Evolutionary conservation across 139 green algal species (phyloP).

Genomic region (Chlamydomonas sp.): DNA sequence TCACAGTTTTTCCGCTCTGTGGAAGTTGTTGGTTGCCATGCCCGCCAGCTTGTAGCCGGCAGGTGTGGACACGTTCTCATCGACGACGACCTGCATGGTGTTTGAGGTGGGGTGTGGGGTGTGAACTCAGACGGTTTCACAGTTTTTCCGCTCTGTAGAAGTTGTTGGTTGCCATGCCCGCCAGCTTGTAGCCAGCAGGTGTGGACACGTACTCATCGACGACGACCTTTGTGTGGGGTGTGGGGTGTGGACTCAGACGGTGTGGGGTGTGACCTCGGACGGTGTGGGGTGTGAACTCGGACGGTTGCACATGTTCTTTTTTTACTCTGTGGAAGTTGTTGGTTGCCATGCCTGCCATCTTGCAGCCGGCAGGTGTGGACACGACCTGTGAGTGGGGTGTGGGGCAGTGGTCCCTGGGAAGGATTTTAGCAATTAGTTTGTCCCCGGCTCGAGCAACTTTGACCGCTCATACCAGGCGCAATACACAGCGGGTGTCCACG

Average conservation of each 20-base stretch:
- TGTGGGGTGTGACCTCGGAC: too few species aligned
- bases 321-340: too few species aligned
- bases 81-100: constrained; percentile 67
- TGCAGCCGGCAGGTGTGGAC: not conserved
- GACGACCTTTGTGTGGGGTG: constrained; percentile 41
- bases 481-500: too few species aligned
- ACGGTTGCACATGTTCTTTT: not conserved
- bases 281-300: not conserved
- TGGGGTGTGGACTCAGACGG: not conserved
- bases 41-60: constrained; percentile 5
- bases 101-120: constrained; percentile 12
- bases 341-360: not conserved
- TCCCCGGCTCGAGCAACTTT: too few species aligned
- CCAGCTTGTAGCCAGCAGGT: constrained; percentile 2
- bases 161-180: constrained; percentile 2
- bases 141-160: too few species aligned
- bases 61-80: constrained; percentile 46
- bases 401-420: too few species aligned
- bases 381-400: constrained; percentile 36
- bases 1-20: not conserved
- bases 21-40: constrained; percentile 7
- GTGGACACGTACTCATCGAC: constrained; percentile 61
- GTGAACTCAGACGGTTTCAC: not conserved
- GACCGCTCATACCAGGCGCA: too few species aligned
- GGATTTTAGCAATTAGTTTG: too few species aligned